Evolutionary conservation across 2,329 filamentous ascomycete species (phyloP), one percentile per base, ranked within the genome.

Genomic region (Polytolypa hystricis): DNA sequence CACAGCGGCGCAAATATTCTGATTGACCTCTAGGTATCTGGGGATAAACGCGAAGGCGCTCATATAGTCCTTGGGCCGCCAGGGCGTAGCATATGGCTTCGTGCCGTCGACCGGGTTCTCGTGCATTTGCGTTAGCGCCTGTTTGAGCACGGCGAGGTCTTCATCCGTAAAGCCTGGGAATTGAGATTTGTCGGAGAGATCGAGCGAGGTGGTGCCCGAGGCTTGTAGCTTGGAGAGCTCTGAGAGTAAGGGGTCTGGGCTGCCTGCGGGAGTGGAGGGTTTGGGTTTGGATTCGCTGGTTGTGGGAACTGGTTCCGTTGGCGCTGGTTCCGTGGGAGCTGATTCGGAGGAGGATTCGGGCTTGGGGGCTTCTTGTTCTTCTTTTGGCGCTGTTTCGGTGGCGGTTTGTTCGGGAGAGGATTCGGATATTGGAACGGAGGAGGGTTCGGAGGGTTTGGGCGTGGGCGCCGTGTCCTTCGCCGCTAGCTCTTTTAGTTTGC

Each of bases 11-110:
- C 91, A 98, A 51, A 96, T 82, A 54, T 87, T 93, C 61, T 93
- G 91, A 69, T 96, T 95, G 50, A 98, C 91, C 65, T 98, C 93
- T 42, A 98, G 74, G 60, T 96, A 98, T 37, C 83, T 71, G 8
- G 91, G 91, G 48, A 98, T 86, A 61, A 94, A 95, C 16, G 87
- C 86, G 61, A 98, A 98, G 0, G 87, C 79, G 35, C 75, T 71
- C 83, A 98, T 93, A 62, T 75, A 96, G 35, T 81, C 73, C 38
- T 86, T 73, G 9, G 91, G 91, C 46, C 72, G 66, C 91, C 91
- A 98, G 9, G 91, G 91, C 2, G 87, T 95, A 4, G 73, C 73
- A 57, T 98, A 98, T 3, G 91, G 84, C 63, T 93, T 93, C 39
- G 60, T 64, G 17, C 64, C 59, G 60, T 95, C 84, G 41, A 80